Evolutionary conservation across 1,284 basidiomycete species (phyloP), one percentile per base, ranked within the genome.

Genomic region (Moniliella sp.): DNA sequence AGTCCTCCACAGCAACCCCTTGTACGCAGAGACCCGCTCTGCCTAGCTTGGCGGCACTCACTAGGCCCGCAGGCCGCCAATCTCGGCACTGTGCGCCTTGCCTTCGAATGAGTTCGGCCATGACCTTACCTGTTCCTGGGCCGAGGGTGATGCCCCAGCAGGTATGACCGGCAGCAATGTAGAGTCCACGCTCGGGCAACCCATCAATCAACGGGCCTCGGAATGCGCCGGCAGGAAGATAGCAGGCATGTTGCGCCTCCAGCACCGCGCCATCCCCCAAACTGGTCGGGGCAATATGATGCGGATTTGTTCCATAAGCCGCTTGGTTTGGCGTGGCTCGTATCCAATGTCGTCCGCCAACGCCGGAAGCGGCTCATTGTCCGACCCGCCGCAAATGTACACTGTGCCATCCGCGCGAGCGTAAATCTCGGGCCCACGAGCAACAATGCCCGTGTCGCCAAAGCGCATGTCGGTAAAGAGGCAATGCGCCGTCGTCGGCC

Each of bases 31-130:
- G n/a, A n/a, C n/a, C n/a, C n/a, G n/a, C n/a, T n/a, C n/a, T n/a
- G n/a, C n/a, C n/a, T n/a, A n/a, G n/a, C n/a, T n/a, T n/a, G n/a
- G n/a, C n/a, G n/a, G n/a, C n/a, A n/a, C n/a, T n/a, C n/a, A n/a
- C n/a, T n/a, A n/a, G n/a, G n/a, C n/a, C n/a, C n/a, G n/a, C 25
- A 27, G 15, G 5, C 7, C 12, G 27, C 27, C 7, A 15, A 70
- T 61, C 47, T 70, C 63, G 15, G 69, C 68, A 25, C 65, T 67
- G 26, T 48, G 58, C 7, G 61, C 64, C 37, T 62, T 60, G 3
- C 68, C 68, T 19, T 68, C 65, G 11, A 68, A 40, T 61, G 15
- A 70, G 43, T 50, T 71, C 68, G 11, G 66, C 57, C 39, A 70
- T 46, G 8, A 66, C 62, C 33, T 65, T 60, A 3, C 69, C 69